phyloP scores from a whole-genome alignment of 176 grass and related monocot species.

The maize (Zea mays) region Zm-B73-REFERENCE-NAM-5.0 NC_050098.1:197570001-197570500 shows the following conservation, averaged over 20 bases:
- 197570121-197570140: neutral
- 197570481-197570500: constrained; percentile 26
- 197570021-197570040: neutral
- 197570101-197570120: neutral
- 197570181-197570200: constrained; percentile 17
- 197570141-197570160: neutral
- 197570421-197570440: constrained; percentile 90
- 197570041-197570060: neutral
- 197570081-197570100: neutral
- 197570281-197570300: constrained; percentile 87
- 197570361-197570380: constrained; percentile 87
- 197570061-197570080: neutral
- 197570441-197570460: constrained; percentile 80
- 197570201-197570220: constrained; percentile 18
- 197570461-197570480: constrained; percentile 41
- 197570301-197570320: constrained; percentile 77
- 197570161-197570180: neutral
- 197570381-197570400: constrained; percentile 93
- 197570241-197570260: constrained; percentile 27
- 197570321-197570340: constrained; percentile 95
- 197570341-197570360: constrained; percentile 97
- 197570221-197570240: constrained; percentile 19
- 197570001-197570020: neutral
- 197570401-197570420: constrained; percentile 88
- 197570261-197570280: constrained; percentile 72